A percentile compares a stretch with the other conserved stretches of the same genome.
Conservation (phyloP, 2,329 filamentous ascomycete species). For the Rutstroemia sydowiana region DNA sequence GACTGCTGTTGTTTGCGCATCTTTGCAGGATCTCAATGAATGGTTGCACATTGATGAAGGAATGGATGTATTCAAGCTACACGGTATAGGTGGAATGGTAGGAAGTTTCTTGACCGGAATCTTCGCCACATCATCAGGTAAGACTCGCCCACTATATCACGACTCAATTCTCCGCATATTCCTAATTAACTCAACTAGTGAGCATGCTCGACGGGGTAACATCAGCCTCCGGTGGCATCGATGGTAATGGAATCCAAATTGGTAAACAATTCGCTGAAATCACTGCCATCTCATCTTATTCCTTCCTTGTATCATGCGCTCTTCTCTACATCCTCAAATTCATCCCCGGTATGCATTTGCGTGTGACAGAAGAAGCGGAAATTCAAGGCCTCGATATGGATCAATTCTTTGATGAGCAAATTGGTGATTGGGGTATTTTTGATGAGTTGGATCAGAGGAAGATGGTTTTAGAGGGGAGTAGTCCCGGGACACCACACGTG, state of each 20-base stretch:
- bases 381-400: constrained; percentile 85
- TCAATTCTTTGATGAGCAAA: constrained; percentile 53
- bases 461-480: constrained; percentile 11
- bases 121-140: constrained; percentile 67
- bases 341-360: constrained; percentile 70
- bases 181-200: too few relatives aligned
- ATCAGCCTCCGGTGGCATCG: constrained; percentile 61
- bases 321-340: constrained; percentile 70
- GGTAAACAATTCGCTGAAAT: constrained; percentile 79
- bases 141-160: too few relatives aligned
- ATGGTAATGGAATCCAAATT: constrained; percentile 66
- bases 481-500: constrained; percentile 14
- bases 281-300: constrained; percentile 55
- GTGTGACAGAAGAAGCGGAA: constrained; percentile 74
- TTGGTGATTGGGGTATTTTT: constrained; percentile 31
- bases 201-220: constrained; percentile 77
- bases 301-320: constrained; percentile 66
- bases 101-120: constrained; percentile 67
- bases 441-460: constrained; percentile 21
- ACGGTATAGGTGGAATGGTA: constrained; percentile 62
- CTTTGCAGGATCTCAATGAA: constrained; percentile 51
- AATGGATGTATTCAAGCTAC: constrained; percentile 66
- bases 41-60: constrained; percentile 61
- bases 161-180: too few relatives aligned
- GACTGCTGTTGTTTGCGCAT: constrained; percentile 61